Percentiles rank a stretch among this genome's conserved stretches.
Conservation (phyloP, 208 protist genomes). For the Spongospora subterranea region DNA sequence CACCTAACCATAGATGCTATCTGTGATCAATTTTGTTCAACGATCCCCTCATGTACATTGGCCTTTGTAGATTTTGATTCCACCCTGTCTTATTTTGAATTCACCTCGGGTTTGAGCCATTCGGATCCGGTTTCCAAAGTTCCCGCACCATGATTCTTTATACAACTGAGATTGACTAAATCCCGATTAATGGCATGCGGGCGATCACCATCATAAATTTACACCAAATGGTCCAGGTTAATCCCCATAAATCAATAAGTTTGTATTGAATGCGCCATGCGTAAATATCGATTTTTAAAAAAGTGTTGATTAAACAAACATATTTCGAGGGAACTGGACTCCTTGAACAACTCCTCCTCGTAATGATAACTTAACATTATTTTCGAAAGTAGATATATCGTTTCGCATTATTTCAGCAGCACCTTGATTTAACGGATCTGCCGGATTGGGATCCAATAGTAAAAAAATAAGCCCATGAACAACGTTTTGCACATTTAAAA, state of each 20-base stretch:
- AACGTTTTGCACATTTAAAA: constrained; percentile 61
- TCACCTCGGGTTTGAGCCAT: too few relatives aligned
- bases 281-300: background rate
- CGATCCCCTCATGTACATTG: background rate
- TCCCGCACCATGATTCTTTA: too few relatives aligned
- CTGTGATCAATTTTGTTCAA: background rate
- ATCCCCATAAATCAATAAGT: too few relatives aligned
- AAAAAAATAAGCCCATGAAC: constrained; percentile 61
- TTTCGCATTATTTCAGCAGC: constrained; percentile 65
- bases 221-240: too few relatives aligned
- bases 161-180: too few relatives aligned
- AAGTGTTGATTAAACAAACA: background rate
- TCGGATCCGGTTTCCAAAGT: too few relatives aligned
- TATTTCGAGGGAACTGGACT: constrained; percentile 52
- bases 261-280: too few relatives aligned
- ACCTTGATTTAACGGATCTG: constrained; percentile 62
- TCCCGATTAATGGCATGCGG: background rate
- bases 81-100: constrained; percentile 8
- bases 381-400: constrained; percentile 45
- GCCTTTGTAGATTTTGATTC: constrained; percentile 14
- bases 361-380: constrained; percentile 18
- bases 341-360: constrained; percentile 41
- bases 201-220: background rate
- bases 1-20: background rate
- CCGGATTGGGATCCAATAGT: constrained; percentile 61